Percentiles rank a stretch among this genome's conserved stretches.
phyloP scores from a whole-genome alignment of 768 basidiomycete species.

The Pulveroboletus ravenelii region DNA sequence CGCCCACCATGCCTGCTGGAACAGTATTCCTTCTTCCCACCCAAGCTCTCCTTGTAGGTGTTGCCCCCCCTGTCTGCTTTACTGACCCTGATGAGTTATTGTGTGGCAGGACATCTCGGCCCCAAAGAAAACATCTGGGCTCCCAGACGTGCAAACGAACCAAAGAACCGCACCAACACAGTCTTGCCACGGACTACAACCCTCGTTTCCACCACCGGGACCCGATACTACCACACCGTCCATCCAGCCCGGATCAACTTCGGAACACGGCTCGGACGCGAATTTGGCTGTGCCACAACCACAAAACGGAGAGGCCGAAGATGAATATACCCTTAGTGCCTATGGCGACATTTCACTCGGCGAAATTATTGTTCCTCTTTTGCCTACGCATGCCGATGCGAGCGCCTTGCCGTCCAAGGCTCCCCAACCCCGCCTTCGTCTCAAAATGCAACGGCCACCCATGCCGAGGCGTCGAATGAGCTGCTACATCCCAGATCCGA shows the following conservation, averaged over 20 bases:
- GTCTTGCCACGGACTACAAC: not conserved
- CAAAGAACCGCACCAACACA: not conserved
- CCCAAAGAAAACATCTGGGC: not conserved
- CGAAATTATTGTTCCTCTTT: constrained; percentile 34
- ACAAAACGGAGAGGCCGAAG: constrained; percentile 18
- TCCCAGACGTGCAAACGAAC: not conserved
- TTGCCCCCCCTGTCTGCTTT: not conserved
- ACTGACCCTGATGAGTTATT: not conserved
- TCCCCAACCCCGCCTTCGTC: constrained; percentile 19
- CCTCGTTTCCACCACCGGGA: not conserved
- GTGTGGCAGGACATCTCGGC: constrained; percentile 5
- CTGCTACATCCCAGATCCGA: constrained; percentile 9
- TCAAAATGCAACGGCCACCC: constrained; percentile 24
- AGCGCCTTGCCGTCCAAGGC: not conserved
- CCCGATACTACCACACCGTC: not conserved
- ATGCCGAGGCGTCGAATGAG: constrained; percentile 24
- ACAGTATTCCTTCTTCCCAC: not conserved
- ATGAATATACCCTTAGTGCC: constrained; percentile 38
- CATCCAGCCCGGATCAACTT: not conserved
- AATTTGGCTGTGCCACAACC: not conserved
- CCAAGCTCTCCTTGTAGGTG: constrained; percentile 9
- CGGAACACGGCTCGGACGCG: not conserved
- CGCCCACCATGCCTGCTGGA: constrained; percentile 8
- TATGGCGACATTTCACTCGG: constrained; percentile 45
- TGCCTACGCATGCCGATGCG: not conserved